Evolutionary conservation across 129 eudicot species (phyloP).

Genomic region (Arctium lappa): DNA sequence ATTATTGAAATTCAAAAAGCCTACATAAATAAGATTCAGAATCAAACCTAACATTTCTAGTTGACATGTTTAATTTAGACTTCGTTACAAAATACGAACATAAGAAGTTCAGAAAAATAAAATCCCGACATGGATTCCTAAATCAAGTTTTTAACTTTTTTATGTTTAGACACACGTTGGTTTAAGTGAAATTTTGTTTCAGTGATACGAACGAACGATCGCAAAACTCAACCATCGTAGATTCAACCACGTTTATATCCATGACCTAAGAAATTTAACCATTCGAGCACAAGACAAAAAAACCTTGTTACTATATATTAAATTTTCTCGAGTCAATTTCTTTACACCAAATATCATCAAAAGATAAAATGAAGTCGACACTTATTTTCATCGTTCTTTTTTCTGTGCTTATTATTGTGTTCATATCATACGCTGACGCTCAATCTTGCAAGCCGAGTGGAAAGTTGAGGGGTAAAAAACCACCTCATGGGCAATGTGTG

Average conservation of each 20-base stretch:
- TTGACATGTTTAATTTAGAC: background rate
- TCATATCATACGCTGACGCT: slow-evolving; percentile 12
- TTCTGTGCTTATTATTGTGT: background rate
- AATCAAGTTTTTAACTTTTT: background rate
- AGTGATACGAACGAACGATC: background rate
- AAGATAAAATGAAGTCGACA: slow-evolving; percentile 3
- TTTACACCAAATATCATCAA: background rate
- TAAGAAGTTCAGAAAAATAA: background rate
- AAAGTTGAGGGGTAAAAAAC: slow-evolving; percentile 23
- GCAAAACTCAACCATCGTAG: background rate
- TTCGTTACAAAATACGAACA: background rate
- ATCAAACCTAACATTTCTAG: background rate
- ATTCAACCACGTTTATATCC: background rate
- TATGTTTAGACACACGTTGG: background rate
- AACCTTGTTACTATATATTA: slow-evolving; percentile 1
- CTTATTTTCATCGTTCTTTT: background rate
- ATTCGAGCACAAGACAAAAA: slow-evolving; percentile 3
- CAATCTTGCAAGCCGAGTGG: slow-evolving; percentile 28
- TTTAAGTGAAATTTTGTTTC: background rate
- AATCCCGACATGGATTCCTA: background rate
- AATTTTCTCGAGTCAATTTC: background rate
- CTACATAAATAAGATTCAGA: background rate
- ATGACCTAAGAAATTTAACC: background rate
- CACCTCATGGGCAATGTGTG: slow-evolving; percentile 21
- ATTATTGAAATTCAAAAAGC: background rate